Evolutionary conservation across 257 asterid genomes (phyloP), one percentile per base, ranked within the genome.

Genomic region (Solanum sparsipilum): DNA sequence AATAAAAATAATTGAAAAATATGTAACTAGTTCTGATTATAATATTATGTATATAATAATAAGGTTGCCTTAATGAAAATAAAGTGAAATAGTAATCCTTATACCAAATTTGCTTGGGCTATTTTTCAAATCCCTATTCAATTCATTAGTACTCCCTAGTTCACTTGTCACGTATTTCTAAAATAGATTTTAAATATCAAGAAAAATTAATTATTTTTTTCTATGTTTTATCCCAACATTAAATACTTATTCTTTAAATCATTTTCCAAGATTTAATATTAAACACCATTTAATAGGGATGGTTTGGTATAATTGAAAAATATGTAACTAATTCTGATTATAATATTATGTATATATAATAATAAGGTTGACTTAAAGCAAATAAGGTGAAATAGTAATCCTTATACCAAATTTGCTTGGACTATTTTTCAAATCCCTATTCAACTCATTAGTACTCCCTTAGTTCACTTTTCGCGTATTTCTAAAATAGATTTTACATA

Each of bases 151-250:
- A 46, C 58, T 46, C 18, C 58, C 20, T 4, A 0, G 18, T 46
- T 46, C 0, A 13, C 0, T 46, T 46, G 12, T 5, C 8, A 1
- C 7, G 0, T 48, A 13, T 15, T 48, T 15, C 0, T 15, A 48
- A 48, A 48, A 48, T 29, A 29, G 31, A 29, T 29, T 29, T 29
- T 29, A 31, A 31, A 13, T 4, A 44, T 44, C 2, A 34, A 34
- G 36, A 34, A 34, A 34, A 46, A 0, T 11, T 0, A 46, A 10
- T 46, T 35, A 35, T 46, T 9, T 1, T 46, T 46, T 46, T 13
- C 0, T 0, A 46, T 46, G 3, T 13, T 44, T 44, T 44, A 44
- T 5, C 48, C 3, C 0, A 41, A 0, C 48, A 41, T 41, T 11
- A 41, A 41, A 41, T 11, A 11, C 15, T 1, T 41, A 41, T 41